These are phyloP conservation scores for Cantharellus anzutake DNA, from an alignment of 768 basidiomycete genomes.

Conservation along the genomic window DNA sequence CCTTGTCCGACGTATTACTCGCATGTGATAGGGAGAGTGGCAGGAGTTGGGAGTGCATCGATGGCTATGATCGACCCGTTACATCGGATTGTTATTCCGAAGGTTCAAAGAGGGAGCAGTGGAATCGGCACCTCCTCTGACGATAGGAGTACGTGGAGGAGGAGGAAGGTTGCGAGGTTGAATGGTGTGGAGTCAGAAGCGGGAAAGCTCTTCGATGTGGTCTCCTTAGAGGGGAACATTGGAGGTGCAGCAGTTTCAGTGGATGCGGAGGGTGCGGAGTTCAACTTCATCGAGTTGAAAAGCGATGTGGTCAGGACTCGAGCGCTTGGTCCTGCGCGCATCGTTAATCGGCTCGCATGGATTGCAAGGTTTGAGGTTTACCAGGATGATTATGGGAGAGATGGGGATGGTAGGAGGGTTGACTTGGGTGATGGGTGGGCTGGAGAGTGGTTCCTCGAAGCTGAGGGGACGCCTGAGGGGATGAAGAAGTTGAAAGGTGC, in stretches of 20 bases:
- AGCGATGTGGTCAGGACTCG: background rate
- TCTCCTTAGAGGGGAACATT: background rate
- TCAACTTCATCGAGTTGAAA: no score
- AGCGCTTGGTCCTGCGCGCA: background rate
- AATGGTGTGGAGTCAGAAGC: no score
- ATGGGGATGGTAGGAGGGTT: background rate
- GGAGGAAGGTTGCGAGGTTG: no score
- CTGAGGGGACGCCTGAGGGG: background rate
- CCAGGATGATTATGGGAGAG: background rate
- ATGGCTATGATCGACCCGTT: background rate
- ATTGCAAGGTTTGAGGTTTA: background rate
- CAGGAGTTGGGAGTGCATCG: background rate
- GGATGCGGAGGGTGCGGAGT: background rate
- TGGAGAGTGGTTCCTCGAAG: background rate
- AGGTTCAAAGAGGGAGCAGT: background rate
- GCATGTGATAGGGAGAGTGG: background rate
- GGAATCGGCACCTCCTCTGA: background rate
- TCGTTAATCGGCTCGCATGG: background rate
- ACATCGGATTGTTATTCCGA: background rate
- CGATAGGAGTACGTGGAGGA: background rate
- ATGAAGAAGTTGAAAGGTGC: background rate
- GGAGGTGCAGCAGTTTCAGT: background rate
- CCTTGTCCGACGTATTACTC: background rate
- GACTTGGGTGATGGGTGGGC: background rate
- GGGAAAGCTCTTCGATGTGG: background rate